Percentiles rank a stretch among this genome's conserved stretches.
These are phyloP conservation scores for Scutellaria barbata DNA, from an alignment of 257 asterid genomes.

Conservation along the genomic window DNA sequence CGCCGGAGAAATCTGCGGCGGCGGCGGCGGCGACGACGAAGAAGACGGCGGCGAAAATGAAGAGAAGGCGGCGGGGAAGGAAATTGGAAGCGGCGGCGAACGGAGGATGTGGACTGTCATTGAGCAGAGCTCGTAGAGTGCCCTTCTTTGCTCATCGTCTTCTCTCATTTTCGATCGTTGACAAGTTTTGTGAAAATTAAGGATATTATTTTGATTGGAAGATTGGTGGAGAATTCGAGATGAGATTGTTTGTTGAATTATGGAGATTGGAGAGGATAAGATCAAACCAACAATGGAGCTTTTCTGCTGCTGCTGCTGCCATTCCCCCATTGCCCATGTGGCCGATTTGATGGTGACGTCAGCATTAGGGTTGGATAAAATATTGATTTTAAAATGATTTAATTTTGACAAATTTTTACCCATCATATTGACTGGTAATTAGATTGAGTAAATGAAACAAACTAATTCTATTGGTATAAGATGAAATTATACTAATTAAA, in stretches of 20 bases:
- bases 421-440: too few relatives aligned
- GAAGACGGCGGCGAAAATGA: conserved; percentile 31
- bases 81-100: conserved; percentile 45
- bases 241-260: background rate
- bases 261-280: conserved; percentile 37
- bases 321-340: background rate
- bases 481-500: too few relatives aligned
- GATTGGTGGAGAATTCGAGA: conserved; percentile 13
- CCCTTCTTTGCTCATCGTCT: conserved; percentile 46
- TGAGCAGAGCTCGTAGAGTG: conserved; percentile 49
- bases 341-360: too few relatives aligned
- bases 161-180: conserved; percentile 34
- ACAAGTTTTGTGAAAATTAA: background rate
- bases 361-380: too few relatives aligned
- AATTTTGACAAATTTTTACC: too few relatives aligned
- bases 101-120: conserved; percentile 51
- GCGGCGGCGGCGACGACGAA: conserved; percentile 35
- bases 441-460: too few relatives aligned
- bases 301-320: conserved; percentile 17
- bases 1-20: conserved; percentile 50
- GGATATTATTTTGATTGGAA: too few relatives aligned
- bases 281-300: background rate
- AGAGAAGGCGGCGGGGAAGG: conserved; percentile 41
- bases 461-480: too few relatives aligned
- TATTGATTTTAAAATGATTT: too few relatives aligned